phyloP scores from a whole-genome alignment of 2,329 filamentous ascomycete species.

The Penicillium freii region DNA sequence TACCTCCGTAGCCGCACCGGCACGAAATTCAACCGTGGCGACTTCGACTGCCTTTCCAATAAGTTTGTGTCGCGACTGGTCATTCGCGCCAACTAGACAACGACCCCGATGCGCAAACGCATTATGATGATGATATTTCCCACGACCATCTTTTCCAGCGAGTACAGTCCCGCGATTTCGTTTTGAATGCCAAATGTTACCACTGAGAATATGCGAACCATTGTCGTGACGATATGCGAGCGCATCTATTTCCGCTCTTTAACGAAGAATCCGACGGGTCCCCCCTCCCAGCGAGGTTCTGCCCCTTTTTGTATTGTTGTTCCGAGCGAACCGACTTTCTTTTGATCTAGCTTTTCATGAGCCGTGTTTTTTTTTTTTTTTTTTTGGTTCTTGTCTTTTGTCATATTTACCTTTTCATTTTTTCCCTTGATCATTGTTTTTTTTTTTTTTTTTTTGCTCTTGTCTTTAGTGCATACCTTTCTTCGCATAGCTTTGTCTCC shows the following conservation, averaged over 20 bases:
- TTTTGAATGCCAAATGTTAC: slow-evolving; percentile 16
- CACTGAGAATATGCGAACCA: slow-evolving; percentile 29
- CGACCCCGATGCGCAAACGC: slow-evolving; percentile 24
- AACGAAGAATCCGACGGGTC: slow-evolving; percentile 10
- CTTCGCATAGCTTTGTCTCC: slow-evolving; percentile 37
- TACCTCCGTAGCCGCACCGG: slow-evolving; percentile 79
- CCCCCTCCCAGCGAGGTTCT: slow-evolving; percentile 16
- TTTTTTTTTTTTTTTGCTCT: slow-evolving; percentile 9
- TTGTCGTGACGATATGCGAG: slow-evolving; percentile 26
- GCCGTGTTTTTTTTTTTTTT: slow-evolving; percentile 8
- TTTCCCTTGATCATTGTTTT: slow-evolving; percentile 24
- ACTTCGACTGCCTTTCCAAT: slow-evolving; percentile 94
- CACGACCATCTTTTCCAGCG: slow-evolving; percentile 24
- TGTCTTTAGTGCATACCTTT: slow-evolving; percentile 38
- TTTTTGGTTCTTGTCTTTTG: slow-evolving; percentile 18
- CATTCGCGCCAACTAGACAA: slow-evolving; percentile 78
- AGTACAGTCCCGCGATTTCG: slow-evolving; percentile 17
- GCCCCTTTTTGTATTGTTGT: slow-evolving; percentile 13
- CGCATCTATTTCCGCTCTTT: slow-evolving; percentile 20
- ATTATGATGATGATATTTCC: slow-evolving; percentile 25
- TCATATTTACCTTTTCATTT: slow-evolving; percentile 32
- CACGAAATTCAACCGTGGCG: slow-evolving; percentile 80
- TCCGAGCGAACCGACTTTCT: slow-evolving; percentile 22
- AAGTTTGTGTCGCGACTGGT: slow-evolving; percentile 97
- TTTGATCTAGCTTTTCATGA: slow-evolving; percentile 24